Percentiles rank a stretch among this genome's conserved stretches.
Conservation (phyloP, 2,329 filamentous ascomycete species). For the Blastomyces parvus region DNA sequence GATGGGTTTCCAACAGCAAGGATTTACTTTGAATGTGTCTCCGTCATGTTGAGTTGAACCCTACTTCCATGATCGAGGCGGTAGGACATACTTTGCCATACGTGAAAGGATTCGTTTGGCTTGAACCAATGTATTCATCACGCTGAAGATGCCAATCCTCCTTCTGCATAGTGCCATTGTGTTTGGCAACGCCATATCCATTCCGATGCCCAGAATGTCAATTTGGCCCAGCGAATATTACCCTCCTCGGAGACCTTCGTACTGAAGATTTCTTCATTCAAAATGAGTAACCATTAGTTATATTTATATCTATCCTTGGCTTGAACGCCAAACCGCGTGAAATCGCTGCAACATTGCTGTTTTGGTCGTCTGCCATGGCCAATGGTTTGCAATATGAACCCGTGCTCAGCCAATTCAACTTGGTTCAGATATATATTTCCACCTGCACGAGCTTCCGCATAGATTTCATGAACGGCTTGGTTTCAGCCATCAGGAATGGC, state of each 20-base stretch:
- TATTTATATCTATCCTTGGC: background rate
- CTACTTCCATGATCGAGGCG: background rate
- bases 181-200: background rate
- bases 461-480: background rate
- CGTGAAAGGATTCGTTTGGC: background rate
- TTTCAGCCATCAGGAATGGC: background rate
- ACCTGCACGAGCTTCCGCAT: background rate
- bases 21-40: background rate
- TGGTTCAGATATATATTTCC: no score
- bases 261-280: background rate
- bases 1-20: background rate
- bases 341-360: background rate
- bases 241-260: background rate
- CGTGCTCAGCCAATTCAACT: background rate
- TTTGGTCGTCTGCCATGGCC: background rate
- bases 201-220: background rate
- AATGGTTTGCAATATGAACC: background rate
- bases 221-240: background rate
- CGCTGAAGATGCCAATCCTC: background rate
- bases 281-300: background rate
- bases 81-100: no score
- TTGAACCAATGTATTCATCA: background rate
- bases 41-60: background rate
- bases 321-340: background rate
- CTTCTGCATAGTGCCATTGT: background rate